phyloP scores from a whole-genome alignment of 2,329 filamentous ascomycete genomes.

The Epichloe elymi region DNA sequence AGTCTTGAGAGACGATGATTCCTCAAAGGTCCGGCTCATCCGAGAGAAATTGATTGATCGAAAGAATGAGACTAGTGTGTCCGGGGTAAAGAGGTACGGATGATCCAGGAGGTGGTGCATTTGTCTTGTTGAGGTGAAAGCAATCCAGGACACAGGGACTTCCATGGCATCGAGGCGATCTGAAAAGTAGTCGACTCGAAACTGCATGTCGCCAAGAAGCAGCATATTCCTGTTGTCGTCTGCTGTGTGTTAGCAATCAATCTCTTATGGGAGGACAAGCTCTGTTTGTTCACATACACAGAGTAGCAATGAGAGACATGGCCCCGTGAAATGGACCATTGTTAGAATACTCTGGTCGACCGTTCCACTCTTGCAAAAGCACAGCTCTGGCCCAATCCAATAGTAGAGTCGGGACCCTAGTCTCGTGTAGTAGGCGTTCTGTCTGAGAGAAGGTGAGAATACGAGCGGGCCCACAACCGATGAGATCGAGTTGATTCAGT shows the following conservation, averaged over 20 bases:
- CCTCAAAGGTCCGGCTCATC: conserved; percentile 72
- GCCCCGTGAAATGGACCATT: conserved; percentile 66
- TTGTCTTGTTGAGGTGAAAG: conserved; percentile 46
- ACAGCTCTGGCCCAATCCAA: conserved; percentile 64
- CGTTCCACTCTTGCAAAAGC: conserved; percentile 70
- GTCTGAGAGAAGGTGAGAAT: conserved; percentile 34
- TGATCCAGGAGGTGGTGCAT: conserved; percentile 66
- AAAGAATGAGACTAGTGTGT: conserved; percentile 69
- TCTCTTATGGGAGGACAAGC: neutral
- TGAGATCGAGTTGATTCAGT: conserved; percentile 39
- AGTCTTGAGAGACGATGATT: conserved; percentile 44
- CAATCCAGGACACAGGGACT: conserved; percentile 60
- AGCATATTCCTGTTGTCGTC: conserved; percentile 51
- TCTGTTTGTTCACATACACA: conserved; percentile 44
- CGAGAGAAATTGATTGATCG: conserved; percentile 74
- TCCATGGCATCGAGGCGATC: conserved; percentile 63
- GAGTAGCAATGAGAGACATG: conserved; percentile 55
- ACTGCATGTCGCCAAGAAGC: conserved; percentile 54
- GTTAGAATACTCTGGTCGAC: conserved; percentile 53
- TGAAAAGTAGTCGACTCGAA: conserved; percentile 62
- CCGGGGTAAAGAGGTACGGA: conserved; percentile 64
- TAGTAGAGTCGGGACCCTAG: conserved; percentile 40
- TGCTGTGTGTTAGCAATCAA: conserved; percentile 16
- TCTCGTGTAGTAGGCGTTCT: conserved; percentile 43
- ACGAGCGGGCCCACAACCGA: conserved; percentile 30